Conservation (phyloP, 192 early-diverging fungal genomes). For the Coemansia sp. region DNA sequence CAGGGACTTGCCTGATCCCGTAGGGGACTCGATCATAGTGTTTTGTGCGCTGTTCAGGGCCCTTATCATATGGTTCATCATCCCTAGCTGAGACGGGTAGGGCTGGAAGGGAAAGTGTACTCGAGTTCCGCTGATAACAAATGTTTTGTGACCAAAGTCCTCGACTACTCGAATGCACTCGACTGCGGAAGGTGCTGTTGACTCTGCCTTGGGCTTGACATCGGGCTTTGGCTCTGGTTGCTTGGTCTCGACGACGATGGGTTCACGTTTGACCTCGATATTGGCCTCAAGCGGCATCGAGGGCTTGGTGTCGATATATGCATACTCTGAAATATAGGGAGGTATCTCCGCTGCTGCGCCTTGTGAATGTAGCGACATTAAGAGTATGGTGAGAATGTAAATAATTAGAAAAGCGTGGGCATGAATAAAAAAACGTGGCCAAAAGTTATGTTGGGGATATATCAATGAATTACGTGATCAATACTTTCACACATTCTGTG, state of each 20-base stretch:
- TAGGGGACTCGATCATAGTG: conserved; percentile 72
- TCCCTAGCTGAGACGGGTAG: conserved; percentile 65
- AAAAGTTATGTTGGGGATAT: background rate
- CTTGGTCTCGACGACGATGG: background rate
- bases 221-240: background rate
- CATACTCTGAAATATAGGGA: background rate
- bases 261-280: background rate
- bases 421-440: no score
- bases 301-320: background rate
- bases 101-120: conserved; percentile 71
- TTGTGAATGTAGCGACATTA: background rate
- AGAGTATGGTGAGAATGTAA: no score
- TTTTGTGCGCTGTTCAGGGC: conserved; percentile 60
- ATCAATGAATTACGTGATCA: background rate
- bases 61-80: conserved; percentile 69
- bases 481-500: background rate
- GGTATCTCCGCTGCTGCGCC: background rate
- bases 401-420: no score
- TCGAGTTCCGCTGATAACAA: conserved; percentile 56
- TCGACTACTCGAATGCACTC: conserved; percentile 13
- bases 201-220: background rate
- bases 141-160: conserved; percentile 5
- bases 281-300: background rate
- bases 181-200: background rate
- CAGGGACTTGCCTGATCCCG: conserved; percentile 82